Evolutionary conservation across 2,329 filamentous ascomycete genomes (phyloP), one percentile per base, ranked within the genome.

Genomic region (Neofusicoccum cordaticola): DNA sequence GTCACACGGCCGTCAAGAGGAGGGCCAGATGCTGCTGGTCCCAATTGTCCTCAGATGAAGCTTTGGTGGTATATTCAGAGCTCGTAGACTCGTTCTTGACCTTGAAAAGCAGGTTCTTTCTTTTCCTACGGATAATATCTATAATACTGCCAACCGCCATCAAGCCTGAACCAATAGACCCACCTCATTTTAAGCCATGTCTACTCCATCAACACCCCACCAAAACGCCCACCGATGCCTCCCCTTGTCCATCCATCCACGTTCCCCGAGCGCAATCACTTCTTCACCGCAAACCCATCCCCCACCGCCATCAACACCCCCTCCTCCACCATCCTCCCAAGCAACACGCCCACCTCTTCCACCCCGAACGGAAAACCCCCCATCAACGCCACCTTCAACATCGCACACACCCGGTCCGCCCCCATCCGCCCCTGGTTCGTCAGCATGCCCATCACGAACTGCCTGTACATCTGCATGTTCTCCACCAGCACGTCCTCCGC

Each of bases 361-460:
- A 91, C 91, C 67, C 90, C 92, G 84, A 92, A 97, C 0, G 91
- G 87, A 74, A 97, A 97, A 1, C 93, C 93, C 12, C 92, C 92
- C 0, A 91, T 86, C 61, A 97, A 88, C 65, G 94, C 85, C 85
- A 98, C 94, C 78, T 92, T 92, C 83, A 99, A 84, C 92, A 98
- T 97, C 89, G 93, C 96, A 8, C 88, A 85, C 68, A 99, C 96
- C 74, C 93, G 86, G 63, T 83, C 83, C 66, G 93, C 80, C 58
- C 91, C 89, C 91, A 97, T 95, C 34, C 90, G 87, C 17, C 90
- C 90, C 70, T 92, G 90, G 76, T 97, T 97, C 67, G 92, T 97
- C 77, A 99, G 81, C 95, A 99, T 98, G 60, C 92, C 92, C 64
- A 93, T 83, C 65, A 99, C 93, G 75, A 97, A 98, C 72, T 93